Evolutionary conservation across 768 basidiomycete species (phyloP).

Genomic region (Boletus rubroflammeus): DNA sequence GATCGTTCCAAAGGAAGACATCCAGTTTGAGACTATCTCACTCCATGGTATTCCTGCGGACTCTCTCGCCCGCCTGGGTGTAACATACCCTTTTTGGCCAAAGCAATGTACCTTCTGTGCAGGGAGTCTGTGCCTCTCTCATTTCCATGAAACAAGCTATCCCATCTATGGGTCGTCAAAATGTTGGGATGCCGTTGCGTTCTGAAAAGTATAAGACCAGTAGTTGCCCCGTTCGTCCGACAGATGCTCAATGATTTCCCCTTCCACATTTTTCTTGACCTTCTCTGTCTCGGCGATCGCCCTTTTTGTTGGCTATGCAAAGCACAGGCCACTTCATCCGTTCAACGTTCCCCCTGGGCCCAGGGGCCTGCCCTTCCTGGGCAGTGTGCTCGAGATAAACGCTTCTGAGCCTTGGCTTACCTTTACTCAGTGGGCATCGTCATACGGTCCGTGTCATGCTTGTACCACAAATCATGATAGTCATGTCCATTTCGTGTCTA

Average conservation of each 20-base stretch:
- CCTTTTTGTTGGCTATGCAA: constrained; percentile 11
- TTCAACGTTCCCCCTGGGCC: constrained; percentile 29
- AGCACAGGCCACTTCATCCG: constrained; percentile 3
- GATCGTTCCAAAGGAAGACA: not conserved
- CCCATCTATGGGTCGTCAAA: constrained; percentile 4
- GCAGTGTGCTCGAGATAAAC: constrained; percentile 26
- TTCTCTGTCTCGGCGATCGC: constrained; percentile 5
- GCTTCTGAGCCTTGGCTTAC: constrained; percentile 29
- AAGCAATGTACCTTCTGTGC: not conserved
- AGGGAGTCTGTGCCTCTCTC: constrained; percentile 7
- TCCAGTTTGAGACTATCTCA: not conserved
- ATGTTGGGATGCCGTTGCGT: not conserved
- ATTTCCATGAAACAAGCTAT: constrained; percentile 9
- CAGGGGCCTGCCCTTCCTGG: constrained; percentile 30
- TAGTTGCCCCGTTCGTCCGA: not conserved
- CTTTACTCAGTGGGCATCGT: constrained; percentile 31
- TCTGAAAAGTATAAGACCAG: constrained; percentile 16
- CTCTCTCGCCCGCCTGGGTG: not conserved
- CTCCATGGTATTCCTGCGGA: not conserved
- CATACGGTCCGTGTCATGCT: constrained; percentile 18
- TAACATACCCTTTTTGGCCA: not conserved
- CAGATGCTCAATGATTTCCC: constrained; percentile 4
- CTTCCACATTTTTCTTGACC: constrained; percentile 6
- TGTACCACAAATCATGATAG: not conserved
- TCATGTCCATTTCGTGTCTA: constrained; percentile 9